phyloP scores from a whole-genome alignment of 2,329 filamentous ascomycete species.

The Chaetomiaceae sp. region DNA sequence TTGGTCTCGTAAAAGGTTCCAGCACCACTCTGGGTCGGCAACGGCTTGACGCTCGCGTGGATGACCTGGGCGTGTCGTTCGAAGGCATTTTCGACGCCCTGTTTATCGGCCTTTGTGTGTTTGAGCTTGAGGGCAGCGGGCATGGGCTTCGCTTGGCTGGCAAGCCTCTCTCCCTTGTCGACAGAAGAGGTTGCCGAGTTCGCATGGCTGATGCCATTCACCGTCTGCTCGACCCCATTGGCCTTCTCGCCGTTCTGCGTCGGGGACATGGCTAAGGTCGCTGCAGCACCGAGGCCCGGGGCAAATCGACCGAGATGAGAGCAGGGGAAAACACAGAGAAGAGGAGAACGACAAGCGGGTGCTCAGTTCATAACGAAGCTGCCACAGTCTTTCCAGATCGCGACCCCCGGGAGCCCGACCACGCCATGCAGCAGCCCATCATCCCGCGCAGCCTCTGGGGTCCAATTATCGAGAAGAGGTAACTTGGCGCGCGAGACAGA shows the following conservation, averaged over 20 bases:
- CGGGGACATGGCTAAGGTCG: conserved; percentile 21
- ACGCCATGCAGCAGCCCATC: background rate
- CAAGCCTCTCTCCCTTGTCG: conserved; percentile 16
- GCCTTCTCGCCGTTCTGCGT: conserved; percentile 20
- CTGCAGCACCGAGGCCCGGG: background rate
- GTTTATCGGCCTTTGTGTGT: conserved; percentile 28
- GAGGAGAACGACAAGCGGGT: background rate
- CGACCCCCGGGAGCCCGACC: background rate
- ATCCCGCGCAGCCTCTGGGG: background rate
- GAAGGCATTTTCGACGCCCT: conserved; percentile 34
- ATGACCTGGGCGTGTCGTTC: conserved; percentile 34
- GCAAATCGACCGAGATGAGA: background rate
- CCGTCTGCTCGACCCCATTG: conserved; percentile 9
- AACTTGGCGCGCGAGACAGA: background rate
- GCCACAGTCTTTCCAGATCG: background rate
- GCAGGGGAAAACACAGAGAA: background rate
- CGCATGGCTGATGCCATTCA: conserved; percentile 3
- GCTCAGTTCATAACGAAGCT: background rate
- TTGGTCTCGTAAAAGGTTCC: conserved; percentile 51
- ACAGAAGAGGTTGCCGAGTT: conserved; percentile 5
- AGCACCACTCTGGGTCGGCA: conserved; percentile 59
- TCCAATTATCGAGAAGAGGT: background rate
- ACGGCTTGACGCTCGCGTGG: conserved; percentile 53
- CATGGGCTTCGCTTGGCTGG: conserved; percentile 21
- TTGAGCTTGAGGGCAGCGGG: conserved; percentile 23